These are phyloP conservation scores for Blepharisma japonicum DNA, from an alignment of 73 alveolate species.

Conservation along the genomic window DNA sequence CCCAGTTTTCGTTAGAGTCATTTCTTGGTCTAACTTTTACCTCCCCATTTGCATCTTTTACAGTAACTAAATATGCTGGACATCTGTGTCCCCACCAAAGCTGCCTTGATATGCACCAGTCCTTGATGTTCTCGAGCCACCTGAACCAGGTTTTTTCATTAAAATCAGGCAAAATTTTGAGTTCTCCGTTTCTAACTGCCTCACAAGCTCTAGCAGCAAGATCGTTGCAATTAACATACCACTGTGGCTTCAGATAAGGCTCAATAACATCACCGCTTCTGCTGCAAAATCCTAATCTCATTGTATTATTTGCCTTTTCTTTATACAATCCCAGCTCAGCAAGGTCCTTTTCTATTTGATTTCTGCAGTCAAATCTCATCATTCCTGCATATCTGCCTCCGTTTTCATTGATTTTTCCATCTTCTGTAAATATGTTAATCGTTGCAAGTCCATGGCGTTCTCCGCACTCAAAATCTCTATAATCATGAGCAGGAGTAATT, in stretches of 20 bases:
- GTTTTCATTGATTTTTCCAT: slow-evolving; percentile 90
- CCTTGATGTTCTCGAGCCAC: slow-evolving; percentile 79
- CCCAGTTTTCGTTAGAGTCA: slow-evolving; percentile 79
- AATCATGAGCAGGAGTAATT: slow-evolving; percentile 99
- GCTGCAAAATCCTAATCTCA: slow-evolving; percentile 96
- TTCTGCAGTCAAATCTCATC: slow-evolving; percentile 95
- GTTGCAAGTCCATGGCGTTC: slow-evolving; percentile 80
- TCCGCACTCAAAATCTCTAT: slow-evolving; percentile 98
- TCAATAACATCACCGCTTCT: slow-evolving; percentile 97
- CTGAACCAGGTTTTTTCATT: slow-evolving; percentile 84
- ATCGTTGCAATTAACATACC: slow-evolving; percentile 80
- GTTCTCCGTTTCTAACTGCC: slow-evolving; percentile 83
- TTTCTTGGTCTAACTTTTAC: slow-evolving; percentile 77
- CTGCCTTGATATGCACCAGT: slow-evolving; percentile 97
- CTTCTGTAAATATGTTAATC: slow-evolving; percentile 94
- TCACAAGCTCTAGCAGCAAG: slow-evolving; percentile 36
- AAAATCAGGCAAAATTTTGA: slow-evolving; percentile 81
- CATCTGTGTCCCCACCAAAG: slow-evolving; percentile 99
- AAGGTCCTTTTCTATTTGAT: neutral
- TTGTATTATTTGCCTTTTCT: slow-evolving; percentile 89
- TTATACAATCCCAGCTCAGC: slow-evolving; percentile 59
- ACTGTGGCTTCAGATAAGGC: slow-evolving; percentile 97
- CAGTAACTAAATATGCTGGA: slow-evolving; percentile 92
- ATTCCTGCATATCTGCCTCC: slow-evolving; percentile 96
- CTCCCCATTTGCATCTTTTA: slow-evolving; percentile 63